Conservation (phyloP, 805 yeast genomes). For the Pichia cephalocereana region DNA sequence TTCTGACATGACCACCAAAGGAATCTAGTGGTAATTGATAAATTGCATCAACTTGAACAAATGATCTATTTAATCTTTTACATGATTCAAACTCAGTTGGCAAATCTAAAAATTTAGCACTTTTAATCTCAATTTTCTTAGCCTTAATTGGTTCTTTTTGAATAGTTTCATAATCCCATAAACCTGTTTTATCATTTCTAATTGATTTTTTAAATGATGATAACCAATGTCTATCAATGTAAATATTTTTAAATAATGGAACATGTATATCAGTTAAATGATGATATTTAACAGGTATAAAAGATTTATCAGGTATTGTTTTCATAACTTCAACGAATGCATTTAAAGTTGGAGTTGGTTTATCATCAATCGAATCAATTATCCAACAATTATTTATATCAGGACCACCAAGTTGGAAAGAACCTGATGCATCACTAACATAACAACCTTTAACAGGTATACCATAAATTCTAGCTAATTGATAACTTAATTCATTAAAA, state of each 20-base stretch:
- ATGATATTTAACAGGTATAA: conserved; percentile 62
- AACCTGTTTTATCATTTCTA: conserved; percentile 46
- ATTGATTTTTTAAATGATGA: conserved; percentile 59
- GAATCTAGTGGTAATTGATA: conserved; percentile 73
- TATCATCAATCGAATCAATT: conserved; percentile 67
- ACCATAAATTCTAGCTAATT: conserved; percentile 76
- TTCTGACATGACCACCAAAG: conserved; percentile 48
- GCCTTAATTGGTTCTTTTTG: conserved; percentile 60
- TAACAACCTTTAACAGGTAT: conserved; percentile 82
- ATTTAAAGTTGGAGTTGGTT: conserved; percentile 65
- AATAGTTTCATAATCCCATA: conserved; percentile 44
- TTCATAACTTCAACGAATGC: conserved; percentile 73
- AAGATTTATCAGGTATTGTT: conserved; percentile 62
- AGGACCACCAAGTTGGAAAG: conserved; percentile 47
- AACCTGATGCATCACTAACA: conserved; percentile 67
- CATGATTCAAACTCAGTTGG: conserved; percentile 51
- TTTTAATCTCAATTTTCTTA: conserved; percentile 39
- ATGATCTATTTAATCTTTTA: conserved; percentile 50
- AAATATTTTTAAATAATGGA: conserved; percentile 54
- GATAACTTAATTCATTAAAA: conserved; percentile 79
- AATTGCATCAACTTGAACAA: conserved; percentile 59
- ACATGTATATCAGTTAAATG: conserved; percentile 77
- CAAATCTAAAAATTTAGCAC: conserved; percentile 62
- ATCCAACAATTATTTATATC: conserved; percentile 71
- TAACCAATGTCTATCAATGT: conserved; percentile 81